phyloP scores from a whole-genome alignment of 2,329 filamentous ascomycete genomes.

The Tolypocladium amazonense region DNA sequence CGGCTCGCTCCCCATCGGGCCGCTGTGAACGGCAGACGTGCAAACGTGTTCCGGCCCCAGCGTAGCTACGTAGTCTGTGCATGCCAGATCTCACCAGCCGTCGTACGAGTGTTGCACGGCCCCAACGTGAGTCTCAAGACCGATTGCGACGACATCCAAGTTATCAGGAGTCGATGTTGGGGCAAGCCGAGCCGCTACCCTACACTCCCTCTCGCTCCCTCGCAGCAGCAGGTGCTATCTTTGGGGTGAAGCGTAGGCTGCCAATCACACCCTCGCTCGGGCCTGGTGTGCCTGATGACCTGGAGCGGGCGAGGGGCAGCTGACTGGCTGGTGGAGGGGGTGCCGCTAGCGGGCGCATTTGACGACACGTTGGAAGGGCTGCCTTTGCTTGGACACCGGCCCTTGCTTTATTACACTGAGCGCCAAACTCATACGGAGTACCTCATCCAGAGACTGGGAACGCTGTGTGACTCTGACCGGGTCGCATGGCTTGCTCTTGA shows the following conservation, averaged over 20 bases:
- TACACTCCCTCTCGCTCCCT: background rate
- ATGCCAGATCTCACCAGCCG: background rate
- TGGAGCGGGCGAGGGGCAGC: constrained; percentile 7
- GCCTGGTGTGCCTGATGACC: constrained; percentile 13
- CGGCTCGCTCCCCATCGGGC: background rate
- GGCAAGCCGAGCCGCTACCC: background rate
- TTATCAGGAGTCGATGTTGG: background rate
- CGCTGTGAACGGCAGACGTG: background rate
- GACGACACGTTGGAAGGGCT: background rate
- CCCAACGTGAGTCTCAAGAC: background rate
- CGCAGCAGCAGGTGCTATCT: constrained; percentile 1
- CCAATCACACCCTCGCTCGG: constrained; percentile 4
- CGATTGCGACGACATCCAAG: background rate
- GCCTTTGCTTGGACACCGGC: background rate
- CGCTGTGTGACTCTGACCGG: background rate
- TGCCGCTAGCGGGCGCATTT: background rate
- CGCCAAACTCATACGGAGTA: background rate
- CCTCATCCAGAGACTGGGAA: background rate
- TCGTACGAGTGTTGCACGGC: background rate
- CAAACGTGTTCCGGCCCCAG: background rate
- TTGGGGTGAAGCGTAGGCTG: background rate
- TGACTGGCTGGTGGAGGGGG: constrained; percentile 12
- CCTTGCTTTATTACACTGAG: background rate
- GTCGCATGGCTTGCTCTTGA: background rate
- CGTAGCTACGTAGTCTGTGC: background rate